Evolutionary conservation across 1,284 basidiomycete genomes (phyloP), one percentile per base, ranked within the genome.

Genomic region (Calocybe gambosa): DNA sequence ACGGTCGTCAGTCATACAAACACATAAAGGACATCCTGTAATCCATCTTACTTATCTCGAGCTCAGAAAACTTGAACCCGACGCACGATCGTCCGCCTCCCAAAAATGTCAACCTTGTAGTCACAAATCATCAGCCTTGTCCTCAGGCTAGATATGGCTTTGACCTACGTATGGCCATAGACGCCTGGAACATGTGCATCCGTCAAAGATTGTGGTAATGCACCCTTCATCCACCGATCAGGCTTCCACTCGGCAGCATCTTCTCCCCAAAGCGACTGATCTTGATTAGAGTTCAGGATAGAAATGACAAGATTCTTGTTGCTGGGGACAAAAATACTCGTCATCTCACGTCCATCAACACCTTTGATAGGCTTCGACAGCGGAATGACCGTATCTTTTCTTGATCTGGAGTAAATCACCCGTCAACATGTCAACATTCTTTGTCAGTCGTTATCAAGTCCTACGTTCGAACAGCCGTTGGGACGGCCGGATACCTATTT

Each of bases 211-310:
- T 50, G 35, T 0, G 62, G 63, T 15, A 66, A 52, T 0, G 61
- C 59, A 7, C 52, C 44, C 13, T 29, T 29, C 18, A 64, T 53
- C 64, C 63, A 68, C 9, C 65, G 54, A 35, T 66, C 62, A 16
- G 66, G 66, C 42, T 64, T 65, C 63, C 64, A 68, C 43, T 65
- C 62, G 15, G 55, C 36, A 8, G 62, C 58, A 46, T 66, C 65
- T 21, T 51, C 47, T 8, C 65, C 64, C 65, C 64, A 68, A 1
- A 65, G 38, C 0, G 45, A 43, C 16, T 57, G 57, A 43, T 64
- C 55, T 34, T 58, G 51, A 43, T 66, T 66, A 7, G 54, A 40
- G 26, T 46, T 50, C 6, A 59, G n/a, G 21, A 62, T 56, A 0
- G 59, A 58, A 12, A 61, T 49, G 12, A 59, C 48, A 5, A 64